phyloP scores from a whole-genome alignment of 805 yeast species.

The Myxozyma kluyveri region DNA sequence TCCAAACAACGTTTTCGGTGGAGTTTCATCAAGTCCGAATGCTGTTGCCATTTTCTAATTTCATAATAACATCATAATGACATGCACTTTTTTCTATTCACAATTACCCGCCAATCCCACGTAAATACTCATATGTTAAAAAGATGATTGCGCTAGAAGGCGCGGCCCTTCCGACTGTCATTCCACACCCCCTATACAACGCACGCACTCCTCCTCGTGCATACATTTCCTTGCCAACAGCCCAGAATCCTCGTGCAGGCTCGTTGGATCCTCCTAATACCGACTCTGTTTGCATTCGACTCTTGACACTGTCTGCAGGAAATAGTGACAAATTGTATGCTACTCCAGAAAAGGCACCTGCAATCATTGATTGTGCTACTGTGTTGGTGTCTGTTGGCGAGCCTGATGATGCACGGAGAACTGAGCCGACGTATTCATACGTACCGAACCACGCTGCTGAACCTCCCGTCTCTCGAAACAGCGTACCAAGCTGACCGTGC shows the following conservation, averaged over 20 bases:
- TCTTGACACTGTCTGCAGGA: constrained; percentile 89
- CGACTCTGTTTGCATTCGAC: constrained; percentile 70
- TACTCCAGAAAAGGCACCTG: constrained; percentile 88
- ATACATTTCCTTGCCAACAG: constrained; percentile 45
- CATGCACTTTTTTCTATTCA: too few relatives aligned
- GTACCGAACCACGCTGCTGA: constrained; percentile 94
- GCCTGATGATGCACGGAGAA: constrained; percentile 33
- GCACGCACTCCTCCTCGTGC: constrained; percentile 61
- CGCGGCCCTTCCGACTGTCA: constrained; percentile 74
- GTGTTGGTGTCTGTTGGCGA: constrained; percentile 33
- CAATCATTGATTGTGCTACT: constrained; percentile 56
- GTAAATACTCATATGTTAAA: constrained; percentile 63
- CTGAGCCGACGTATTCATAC: constrained; percentile 56
- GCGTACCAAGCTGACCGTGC: constrained; percentile 82
- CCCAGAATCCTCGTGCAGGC: constrained; percentile 36
- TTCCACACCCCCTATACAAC: constrained; percentile 80
- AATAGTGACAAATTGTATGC: constrained; percentile 74
- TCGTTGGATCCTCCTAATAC: constrained; percentile 32
- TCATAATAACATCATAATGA: neutral
- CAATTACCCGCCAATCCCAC: too few relatives aligned
- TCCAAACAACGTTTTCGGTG: constrained; percentile 37
- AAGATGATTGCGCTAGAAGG: constrained; percentile 91
- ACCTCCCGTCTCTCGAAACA: constrained; percentile 81
- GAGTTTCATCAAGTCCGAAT: constrained; percentile 41
- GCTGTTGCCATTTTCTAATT: constrained; percentile 44